These are phyloP conservation scores for Sporisorium iseilematis-ciliati DNA, from an alignment of 1,284 basidiomycete genomes.

Conservation along the genomic window DNA sequence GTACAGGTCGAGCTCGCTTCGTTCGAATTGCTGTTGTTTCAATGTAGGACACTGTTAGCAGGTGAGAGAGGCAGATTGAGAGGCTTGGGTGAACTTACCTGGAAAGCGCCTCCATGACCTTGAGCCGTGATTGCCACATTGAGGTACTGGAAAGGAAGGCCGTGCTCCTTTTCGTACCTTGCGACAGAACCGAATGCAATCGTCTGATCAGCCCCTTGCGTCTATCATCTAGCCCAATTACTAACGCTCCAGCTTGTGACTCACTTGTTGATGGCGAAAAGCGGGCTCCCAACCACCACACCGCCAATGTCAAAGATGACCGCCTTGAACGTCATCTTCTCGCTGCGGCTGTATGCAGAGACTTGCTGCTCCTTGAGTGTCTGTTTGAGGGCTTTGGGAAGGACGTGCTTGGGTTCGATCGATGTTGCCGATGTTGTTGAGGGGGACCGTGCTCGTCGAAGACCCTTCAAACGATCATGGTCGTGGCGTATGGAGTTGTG, in stretches of 20 bases:
- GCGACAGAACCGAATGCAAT: background rate
- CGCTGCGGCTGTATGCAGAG: background rate
- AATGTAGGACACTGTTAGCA: background rate
- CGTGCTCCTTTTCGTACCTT: constrained; percentile 58
- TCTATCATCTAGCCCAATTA: background rate
- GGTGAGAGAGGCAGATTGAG: too few species aligned
- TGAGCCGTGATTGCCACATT: constrained; percentile 69
- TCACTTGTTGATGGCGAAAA: constrained; percentile 64
- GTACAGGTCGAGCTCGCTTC: constrained; percentile 64
- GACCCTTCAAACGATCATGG: background rate
- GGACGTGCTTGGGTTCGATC: background rate
- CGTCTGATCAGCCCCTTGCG: background rate
- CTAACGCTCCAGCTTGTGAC: constrained; percentile 2
- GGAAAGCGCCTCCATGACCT: constrained; percentile 68
- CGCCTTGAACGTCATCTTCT: constrained; percentile 33
- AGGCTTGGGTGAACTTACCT: constrained; percentile 37
- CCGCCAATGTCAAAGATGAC: constrained; percentile 70
- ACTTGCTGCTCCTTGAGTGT: background rate
- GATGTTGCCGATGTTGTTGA: background rate
- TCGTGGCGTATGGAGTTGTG: background rate
- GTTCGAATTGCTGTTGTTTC: constrained; percentile 58
- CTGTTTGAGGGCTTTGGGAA: background rate
- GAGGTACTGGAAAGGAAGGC: constrained; percentile 68
- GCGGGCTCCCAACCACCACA: constrained; percentile 68
- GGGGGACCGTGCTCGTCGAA: background rate